Conservation (phyloP, 140 eudicot genomes). For the Flaveria floridana region DNA sequence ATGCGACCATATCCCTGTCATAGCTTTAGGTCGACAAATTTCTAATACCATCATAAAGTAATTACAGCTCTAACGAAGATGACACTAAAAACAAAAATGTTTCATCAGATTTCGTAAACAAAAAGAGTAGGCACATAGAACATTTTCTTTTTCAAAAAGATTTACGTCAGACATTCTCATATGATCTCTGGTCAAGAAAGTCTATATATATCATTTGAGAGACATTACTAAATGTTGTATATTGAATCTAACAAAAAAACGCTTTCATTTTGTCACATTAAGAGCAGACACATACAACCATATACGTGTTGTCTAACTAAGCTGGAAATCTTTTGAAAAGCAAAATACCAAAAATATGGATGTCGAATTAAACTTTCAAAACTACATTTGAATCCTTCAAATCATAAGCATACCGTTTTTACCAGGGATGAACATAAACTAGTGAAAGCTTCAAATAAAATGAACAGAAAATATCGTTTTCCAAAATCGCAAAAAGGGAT, state of each 20-base stretch:
- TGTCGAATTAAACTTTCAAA: not conserved
- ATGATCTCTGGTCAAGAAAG: not conserved
- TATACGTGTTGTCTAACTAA: not conserved
- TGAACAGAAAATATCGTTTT: not conserved
- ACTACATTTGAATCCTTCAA: not conserved
- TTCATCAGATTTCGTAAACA: constrained; percentile 25
- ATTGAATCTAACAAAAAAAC: not conserved
- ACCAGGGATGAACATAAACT: not conserved
- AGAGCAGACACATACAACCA: not conserved
- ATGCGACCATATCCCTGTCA: constrained; percentile 31
- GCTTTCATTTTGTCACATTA: not conserved
- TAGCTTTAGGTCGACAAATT: constrained; percentile 39
- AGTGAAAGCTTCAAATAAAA: not conserved
- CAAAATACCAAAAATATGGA: not conserved
- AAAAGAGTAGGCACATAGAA: not conserved
- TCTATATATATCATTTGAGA: not conserved
- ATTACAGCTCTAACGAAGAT: constrained; percentile 37
- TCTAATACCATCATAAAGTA: constrained; percentile 39
- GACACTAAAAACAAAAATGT: constrained; percentile 33
- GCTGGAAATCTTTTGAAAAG: not conserved
- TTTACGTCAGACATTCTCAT: not conserved
- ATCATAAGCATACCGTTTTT: not conserved
- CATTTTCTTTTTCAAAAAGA: not conserved
- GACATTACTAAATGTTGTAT: not conserved
- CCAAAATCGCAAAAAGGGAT: not conserved